A percentile compares a stretch with the other conserved stretches of the same genome.
Evolutionary conservation across 1,284 basidiomycete genomes (phyloP).

Genomic region (Coniferiporia sulphurascens): DNA sequence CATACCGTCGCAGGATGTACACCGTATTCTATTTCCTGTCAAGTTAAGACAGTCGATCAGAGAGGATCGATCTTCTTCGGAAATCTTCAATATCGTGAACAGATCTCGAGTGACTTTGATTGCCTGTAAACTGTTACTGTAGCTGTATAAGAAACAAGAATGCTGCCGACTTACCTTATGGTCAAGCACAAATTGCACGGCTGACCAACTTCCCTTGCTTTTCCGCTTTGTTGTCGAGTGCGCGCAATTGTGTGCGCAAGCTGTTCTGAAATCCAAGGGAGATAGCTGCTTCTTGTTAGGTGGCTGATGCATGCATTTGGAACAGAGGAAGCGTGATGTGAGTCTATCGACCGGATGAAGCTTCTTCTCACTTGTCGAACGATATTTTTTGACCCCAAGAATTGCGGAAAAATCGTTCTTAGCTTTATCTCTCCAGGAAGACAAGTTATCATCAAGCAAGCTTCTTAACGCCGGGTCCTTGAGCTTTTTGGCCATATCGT

Average conservation of each 20-base stretch:
- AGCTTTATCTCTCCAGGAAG: conserved; percentile 42
- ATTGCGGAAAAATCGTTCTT: conserved; percentile 37
- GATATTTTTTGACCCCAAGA: conserved; percentile 48
- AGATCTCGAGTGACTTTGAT: conserved; percentile 36
- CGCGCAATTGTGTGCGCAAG: conserved; percentile 53
- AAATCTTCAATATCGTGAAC: conserved; percentile 29
- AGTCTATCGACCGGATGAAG: conserved; percentile 53
- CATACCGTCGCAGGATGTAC: conserved; percentile 46
- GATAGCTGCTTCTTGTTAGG: conserved; percentile 32
- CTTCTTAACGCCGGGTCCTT: conserved; percentile 30
- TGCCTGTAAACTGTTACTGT: conserved; percentile 33
- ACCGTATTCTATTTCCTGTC: conserved; percentile 35
- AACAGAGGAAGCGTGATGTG: conserved; percentile 56
- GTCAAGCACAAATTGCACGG: conserved; percentile 49
- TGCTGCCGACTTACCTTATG: conserved; percentile 39
- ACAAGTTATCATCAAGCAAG: conserved; percentile 38
- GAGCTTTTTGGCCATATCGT: conserved; percentile 23
- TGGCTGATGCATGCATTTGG: conserved; percentile 38
- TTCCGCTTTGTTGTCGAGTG: conserved; percentile 27
- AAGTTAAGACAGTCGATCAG: conserved; percentile 20
- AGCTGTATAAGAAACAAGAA: conserved; percentile 16
- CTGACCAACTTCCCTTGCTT: conserved; percentile 39
- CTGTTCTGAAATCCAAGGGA: conserved; percentile 50
- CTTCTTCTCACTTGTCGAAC: conserved; percentile 37
- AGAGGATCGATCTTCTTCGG: conserved; percentile 31